A percentile compares a stretch with the other conserved stretches of the same genome.
These are phyloP conservation scores for Bidens hawaiensis DNA, from an alignment of 140 eudicot species.

Conservation along the genomic window DNA sequence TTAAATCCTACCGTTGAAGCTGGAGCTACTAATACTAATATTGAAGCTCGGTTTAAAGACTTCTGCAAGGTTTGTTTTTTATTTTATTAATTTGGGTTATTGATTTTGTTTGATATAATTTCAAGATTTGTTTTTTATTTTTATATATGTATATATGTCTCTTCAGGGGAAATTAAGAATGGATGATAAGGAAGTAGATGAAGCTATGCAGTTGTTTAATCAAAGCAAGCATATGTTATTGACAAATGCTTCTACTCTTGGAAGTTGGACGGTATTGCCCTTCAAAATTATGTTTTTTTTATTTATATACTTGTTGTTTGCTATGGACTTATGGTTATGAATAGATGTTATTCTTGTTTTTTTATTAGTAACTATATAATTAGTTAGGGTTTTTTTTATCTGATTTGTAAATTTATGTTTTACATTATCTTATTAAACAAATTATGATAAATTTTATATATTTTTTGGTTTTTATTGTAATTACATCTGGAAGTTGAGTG, in stretches of 20 bases:
- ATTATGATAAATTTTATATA: no score
- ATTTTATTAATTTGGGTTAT: background rate
- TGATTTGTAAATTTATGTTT: no score
- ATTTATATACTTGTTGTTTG: no score
- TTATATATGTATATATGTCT: background rate
- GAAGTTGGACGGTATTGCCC: conserved; percentile 53
- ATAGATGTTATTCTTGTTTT: background rate
- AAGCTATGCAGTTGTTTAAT: conserved; percentile 58
- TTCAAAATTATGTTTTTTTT: no score
- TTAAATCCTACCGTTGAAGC: conserved; percentile 19
- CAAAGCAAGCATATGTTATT: conserved; percentile 59
- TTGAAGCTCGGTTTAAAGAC: conserved; percentile 64
- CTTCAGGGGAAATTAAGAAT: conserved; percentile 51
- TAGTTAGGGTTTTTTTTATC: no score
- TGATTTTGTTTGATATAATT: background rate
- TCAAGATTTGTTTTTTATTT: background rate
- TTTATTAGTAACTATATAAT: no score
- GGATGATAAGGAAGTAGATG: conserved; percentile 41
- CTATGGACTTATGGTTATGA: no score
- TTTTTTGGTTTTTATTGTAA: no score
- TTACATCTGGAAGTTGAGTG: no score
- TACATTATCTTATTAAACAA: no score
- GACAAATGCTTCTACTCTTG: conserved; percentile 55
- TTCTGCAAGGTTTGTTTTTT: conserved; percentile 73
- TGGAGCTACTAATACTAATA: conserved; percentile 13